A percentile compares a stretch with the other conserved stretches of the same genome.
Conservation (phyloP, 1,139 yeast species). For the Taphrina flavorubra region DNA sequence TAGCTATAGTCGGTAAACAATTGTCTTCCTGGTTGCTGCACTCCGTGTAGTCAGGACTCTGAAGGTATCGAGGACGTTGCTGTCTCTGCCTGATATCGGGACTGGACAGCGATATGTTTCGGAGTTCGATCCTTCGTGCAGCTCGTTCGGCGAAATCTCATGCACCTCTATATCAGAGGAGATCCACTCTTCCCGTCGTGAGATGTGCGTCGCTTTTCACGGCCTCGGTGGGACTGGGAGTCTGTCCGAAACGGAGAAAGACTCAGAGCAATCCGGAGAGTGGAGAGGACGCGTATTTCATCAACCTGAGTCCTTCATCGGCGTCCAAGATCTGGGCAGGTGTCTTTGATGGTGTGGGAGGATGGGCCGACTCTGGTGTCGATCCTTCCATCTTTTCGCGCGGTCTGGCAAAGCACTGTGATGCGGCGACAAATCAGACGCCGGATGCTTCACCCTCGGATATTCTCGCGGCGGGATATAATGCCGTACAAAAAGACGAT, state of each 20-base stretch:
- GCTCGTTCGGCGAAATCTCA: not conserved
- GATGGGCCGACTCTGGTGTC: constrained; percentile 91
- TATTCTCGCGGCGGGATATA: constrained; percentile 21
- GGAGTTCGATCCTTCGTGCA: not conserved
- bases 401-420: constrained; percentile 33
- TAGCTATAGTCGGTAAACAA: no score
- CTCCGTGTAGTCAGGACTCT: no score
- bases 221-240: constrained; percentile 29
- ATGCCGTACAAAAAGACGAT: constrained; percentile 58
- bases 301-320: constrained; percentile 1
- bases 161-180: not conserved
- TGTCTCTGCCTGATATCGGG: no score
- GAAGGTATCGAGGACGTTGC: no score
- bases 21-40: no score
- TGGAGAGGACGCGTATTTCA: constrained; percentile 37
- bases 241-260: constrained; percentile 29
- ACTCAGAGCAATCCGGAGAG: constrained; percentile 24
- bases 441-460: constrained; percentile 22
- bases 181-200: not conserved
- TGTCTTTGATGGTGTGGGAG: constrained; percentile 98
- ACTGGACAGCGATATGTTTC: not conserved
- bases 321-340: constrained; percentile 63
- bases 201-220: constrained; percentile 32
- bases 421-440: constrained; percentile 9
- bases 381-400: constrained; percentile 62